These are phyloP conservation scores for Acrocalymma vagum DNA, from an alignment of 2,329 filamentous ascomycete genomes.

Conservation along the genomic window DNA sequence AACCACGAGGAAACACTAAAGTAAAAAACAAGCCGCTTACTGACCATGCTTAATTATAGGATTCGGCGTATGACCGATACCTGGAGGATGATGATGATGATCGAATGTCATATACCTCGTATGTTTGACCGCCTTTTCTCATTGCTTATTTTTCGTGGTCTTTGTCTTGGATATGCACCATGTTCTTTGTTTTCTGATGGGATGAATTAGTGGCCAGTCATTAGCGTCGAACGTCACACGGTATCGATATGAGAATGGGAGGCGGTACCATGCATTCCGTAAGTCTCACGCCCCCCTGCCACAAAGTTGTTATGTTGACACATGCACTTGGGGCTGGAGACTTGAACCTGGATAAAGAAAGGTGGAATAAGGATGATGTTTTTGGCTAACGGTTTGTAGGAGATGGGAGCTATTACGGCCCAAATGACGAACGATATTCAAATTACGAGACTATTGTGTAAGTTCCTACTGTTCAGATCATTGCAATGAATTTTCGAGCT, in stretches of 20 bases:
- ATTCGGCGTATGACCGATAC: slow-evolving; percentile 33
- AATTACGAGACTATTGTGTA: slow-evolving; percentile 38
- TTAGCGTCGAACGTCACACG: slow-evolving; percentile 49
- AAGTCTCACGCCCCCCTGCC: too few relatives aligned
- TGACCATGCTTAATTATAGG: slow-evolving; percentile 19
- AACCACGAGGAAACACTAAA: too few relatives aligned
- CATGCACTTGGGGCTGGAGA: too few relatives aligned
- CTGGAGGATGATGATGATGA: slow-evolving; percentile 33
- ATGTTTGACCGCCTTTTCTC: slow-evolving; percentile 6
- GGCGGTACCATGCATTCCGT: slow-evolving; percentile 45
- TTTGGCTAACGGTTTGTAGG: slow-evolving; percentile 15
- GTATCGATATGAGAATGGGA: slow-evolving; percentile 49
- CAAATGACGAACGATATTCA: slow-evolving; percentile 41
- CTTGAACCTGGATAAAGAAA: not conserved
- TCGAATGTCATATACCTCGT: slow-evolving; percentile 36
- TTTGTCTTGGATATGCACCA: slow-evolving; percentile 1
- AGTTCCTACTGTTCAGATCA: slow-evolving; percentile 3
- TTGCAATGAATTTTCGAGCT: too few relatives aligned
- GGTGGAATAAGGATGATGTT: not conserved
- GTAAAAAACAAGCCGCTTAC: not conserved
- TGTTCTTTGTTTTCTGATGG: not conserved
- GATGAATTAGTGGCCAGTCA: slow-evolving; percentile 42
- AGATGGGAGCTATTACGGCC: slow-evolving; percentile 44
- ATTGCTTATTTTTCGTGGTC: not conserved
- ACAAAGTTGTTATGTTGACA: too few relatives aligned